Percentiles rank a stretch among this genome's conserved stretches.
phyloP scores from a whole-genome alignment of 106 monocot genomes.

The Phalaenopsis equestris region DNA sequence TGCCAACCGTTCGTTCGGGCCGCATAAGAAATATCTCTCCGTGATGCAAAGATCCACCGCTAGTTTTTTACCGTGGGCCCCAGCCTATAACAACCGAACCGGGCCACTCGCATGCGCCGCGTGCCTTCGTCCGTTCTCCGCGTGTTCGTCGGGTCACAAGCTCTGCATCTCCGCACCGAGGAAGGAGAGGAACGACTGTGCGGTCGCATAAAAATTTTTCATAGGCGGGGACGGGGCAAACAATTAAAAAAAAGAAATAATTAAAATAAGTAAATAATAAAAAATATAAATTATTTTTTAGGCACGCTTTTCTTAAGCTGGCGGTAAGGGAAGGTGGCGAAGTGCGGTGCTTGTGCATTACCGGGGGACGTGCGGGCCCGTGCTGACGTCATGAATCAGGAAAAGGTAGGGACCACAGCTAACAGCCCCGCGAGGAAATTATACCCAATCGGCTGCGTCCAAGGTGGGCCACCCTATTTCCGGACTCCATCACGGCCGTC shows the following conservation, averaged over 20 bases:
- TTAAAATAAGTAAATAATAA: not conserved
- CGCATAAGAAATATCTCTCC: not conserved
- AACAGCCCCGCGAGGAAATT: not conserved
- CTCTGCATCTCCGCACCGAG: not conserved
- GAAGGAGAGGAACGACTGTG: not conserved
- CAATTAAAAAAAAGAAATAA: not conserved
- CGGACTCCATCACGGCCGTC: not conserved
- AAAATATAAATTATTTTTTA: not conserved
- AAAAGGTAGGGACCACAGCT: not conserved
- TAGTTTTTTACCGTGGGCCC: not conserved
- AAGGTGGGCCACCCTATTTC: not conserved
- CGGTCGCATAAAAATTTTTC: not conserved
- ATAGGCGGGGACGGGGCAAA: not conserved
- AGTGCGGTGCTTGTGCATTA: not conserved
- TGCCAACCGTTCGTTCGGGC: not conserved
- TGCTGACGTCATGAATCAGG: not conserved
- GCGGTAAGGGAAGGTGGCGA: conserved; percentile 5
- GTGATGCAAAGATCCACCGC: conserved; percentile 5
- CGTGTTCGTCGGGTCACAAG: conserved; percentile 4
- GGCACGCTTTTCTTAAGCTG: conserved; percentile 6
- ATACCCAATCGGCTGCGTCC: conserved; percentile 4
- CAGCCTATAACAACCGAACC: not conserved
- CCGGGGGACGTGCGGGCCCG: not conserved
- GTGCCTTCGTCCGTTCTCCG: not conserved
- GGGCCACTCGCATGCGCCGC: not conserved